Evolutionary conservation across 306 rosid species (phyloP), one percentile per base, ranked within the genome.

Genomic region (Quercus berberidifolia): DNA sequence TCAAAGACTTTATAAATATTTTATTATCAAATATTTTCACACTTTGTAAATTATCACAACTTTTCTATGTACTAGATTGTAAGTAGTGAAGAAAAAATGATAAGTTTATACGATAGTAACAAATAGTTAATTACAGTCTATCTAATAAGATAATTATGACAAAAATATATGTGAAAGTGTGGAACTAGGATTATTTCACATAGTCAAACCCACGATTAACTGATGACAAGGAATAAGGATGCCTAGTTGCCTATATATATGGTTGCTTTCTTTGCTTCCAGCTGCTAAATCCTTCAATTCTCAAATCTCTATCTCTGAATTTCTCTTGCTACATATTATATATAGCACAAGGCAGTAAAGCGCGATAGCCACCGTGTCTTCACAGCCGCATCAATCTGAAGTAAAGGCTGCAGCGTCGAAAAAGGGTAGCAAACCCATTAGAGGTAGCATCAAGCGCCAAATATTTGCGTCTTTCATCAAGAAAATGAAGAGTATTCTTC

Each of bases 81-180:
- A 0, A 33, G 35, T 5, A 33, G 1, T 33, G 38, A 35, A 35
- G 0, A 33, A 31, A 31, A 35, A 35, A 35, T 1, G 2, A 35
- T 5, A 0, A 35, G 7, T 35, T 35, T 35, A 5, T 1, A 35
- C 1, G 0, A 6, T 6, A 1, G 0, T 6, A 35, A 35, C 8
- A 0, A 35, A 35, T 35, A 35, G 41, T 1, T 35, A 5, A 35
- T 35, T 1, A 35, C 41, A 5, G 0, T 35, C 41, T 35, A 35
- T 6, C 8, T 0, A 1, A 7, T 5, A 6, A 35, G 0, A 35
- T 31, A 30, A 30, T 30, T 30, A 30, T 30, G 31, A 3, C 31
- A 30, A 30, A 30, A 30, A 30, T 30, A 30, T 30, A 30, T 30
- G 33, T 30, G 5, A 4, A 30, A 30, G 33, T 30, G 33, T 30